Conservation (phyloP, 2,329 filamentous ascomycete species). For the Epichloe sylvatica region DNA sequence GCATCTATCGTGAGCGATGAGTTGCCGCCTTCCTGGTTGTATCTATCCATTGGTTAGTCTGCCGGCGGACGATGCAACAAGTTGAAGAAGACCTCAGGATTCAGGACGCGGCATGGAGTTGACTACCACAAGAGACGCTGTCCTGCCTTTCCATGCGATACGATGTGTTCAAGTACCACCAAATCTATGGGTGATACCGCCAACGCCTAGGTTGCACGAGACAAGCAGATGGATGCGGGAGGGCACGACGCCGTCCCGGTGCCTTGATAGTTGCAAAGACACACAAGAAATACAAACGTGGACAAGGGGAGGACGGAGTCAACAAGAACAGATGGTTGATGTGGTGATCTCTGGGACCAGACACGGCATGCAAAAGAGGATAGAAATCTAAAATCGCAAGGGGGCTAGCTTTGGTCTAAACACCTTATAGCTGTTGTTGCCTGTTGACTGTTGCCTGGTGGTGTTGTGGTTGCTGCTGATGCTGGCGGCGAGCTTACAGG, state of each 20-base stretch:
- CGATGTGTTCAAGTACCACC: slow-evolving; percentile 17
- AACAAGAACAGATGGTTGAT: not conserved
- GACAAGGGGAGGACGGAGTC: not conserved
- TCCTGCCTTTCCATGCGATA: slow-evolving; percentile 23
- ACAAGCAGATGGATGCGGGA: slow-evolving; percentile 7
- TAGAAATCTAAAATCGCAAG: not conserved
- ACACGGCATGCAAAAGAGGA: not conserved
- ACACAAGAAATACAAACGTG: not conserved
- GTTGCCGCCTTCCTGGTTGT: slow-evolving; percentile 38
- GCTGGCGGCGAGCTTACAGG: not conserved
- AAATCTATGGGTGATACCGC: slow-evolving; percentile 27
- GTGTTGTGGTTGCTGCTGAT: not conserved
- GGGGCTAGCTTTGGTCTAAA: not conserved
- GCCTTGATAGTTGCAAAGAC: slow-evolving; percentile 2
- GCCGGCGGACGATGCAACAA: slow-evolving; percentile 5
- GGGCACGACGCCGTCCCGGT: slow-evolving; percentile 3
- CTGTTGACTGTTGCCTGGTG: not conserved
- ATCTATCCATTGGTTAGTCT: slow-evolving; percentile 26
- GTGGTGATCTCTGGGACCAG: not conserved
- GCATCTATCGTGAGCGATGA: slow-evolving; percentile 41
- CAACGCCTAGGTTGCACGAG: slow-evolving; percentile 30
- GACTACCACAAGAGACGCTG: slow-evolving; percentile 21
- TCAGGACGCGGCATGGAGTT: slow-evolving; percentile 6
- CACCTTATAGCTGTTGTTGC: not conserved
- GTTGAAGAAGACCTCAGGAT: slow-evolving; percentile 4